Percentiles rank a stretch among this genome's conserved stretches.
These are phyloP conservation scores for Russula ochroleuca DNA, from an alignment of 768 basidiomycete species.

Conservation along the genomic window DNA sequence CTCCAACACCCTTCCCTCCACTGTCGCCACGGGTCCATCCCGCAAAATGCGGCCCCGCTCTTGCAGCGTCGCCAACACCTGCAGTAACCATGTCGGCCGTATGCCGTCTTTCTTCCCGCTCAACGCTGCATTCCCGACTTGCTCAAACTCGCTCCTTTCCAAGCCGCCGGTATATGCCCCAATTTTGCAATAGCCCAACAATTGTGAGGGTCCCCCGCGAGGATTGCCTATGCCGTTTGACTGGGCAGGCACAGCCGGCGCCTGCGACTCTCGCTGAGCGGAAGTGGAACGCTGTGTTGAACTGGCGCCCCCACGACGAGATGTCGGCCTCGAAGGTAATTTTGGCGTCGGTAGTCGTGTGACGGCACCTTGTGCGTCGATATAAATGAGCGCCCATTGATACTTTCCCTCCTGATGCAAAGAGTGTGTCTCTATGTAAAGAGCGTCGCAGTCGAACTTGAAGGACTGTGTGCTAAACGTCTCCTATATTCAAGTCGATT, in stretches of 20 bases:
- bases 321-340: slow-evolving; percentile 19
- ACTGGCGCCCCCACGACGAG: slow-evolving; percentile 5
- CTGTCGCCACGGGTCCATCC: slow-evolving; percentile 5
- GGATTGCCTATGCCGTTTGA: background rate
- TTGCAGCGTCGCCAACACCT: slow-evolving; percentile 22
- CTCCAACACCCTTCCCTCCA: slow-evolving; percentile 23
- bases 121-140: slow-evolving; percentile 22
- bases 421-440: slow-evolving; percentile 27
- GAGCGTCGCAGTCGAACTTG: slow-evolving; percentile 26
- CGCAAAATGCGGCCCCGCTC: slow-evolving; percentile 20
- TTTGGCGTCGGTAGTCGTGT: slow-evolving; percentile 20
- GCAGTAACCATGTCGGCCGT: slow-evolving; percentile 22
- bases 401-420: slow-evolving; percentile 26
- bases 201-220: slow-evolving; percentile 16
- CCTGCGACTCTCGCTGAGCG: slow-evolving; percentile 13
- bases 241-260: slow-evolving; percentile 8
- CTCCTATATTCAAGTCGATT: background rate
- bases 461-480: slow-evolving; percentile 23
- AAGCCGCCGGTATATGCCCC: slow-evolving; percentile 20
- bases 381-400: slow-evolving; percentile 24
- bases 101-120: slow-evolving; percentile 9
- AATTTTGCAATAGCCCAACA: slow-evolving; percentile 27
- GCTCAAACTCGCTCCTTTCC: slow-evolving; percentile 19
- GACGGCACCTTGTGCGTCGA: slow-evolving; percentile 17
- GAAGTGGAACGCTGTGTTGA: background rate